Base-by-base conservation (phyloP, 2,329 filamentous ascomycete genomes). In the Chaetothyriales sp. region DNA sequence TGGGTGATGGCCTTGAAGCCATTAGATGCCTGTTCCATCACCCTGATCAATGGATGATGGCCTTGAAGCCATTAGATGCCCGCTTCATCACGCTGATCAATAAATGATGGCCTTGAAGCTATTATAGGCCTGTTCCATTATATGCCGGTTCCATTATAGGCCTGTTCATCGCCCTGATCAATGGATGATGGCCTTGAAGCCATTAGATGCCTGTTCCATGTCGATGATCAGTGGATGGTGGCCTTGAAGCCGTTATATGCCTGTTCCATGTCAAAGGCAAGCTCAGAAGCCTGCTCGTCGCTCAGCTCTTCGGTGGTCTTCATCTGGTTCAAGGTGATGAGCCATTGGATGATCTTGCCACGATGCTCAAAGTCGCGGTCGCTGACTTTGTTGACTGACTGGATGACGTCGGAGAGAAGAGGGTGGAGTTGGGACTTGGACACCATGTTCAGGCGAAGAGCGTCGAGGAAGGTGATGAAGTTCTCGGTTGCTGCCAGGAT, bases 321-420 rank as follows among this genome's bases (percentile, higher is more conserved):
- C 92, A 98, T 97, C 70, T 95, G 89, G 66, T 98, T 98, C 58
- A 98, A 74, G 5, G 87, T 85, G 62, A 98, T 98, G 59, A 98
- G 76, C 92, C 92, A 98, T 67, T 95, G 89, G 52, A 98, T 89
- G 61, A 98, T 97, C 76, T 97, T 95, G 61, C 86, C 89, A 60
- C 94, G 83, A 65, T 83, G 89, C 60, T 95, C 89, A 66, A 97
- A 98, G 63, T 97, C 89, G 56, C 83, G 80, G 65, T 94, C 88
- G 2, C 89, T 95, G 57, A 97, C 92, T 64, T 92, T 92, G 70
- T 97, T 97, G 58, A 95, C 90, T 2, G 88, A 89, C 64, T 95
- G 90, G 56, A 97, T 98, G 18, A 95, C 88, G 62, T 97, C 92
- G 1, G 89, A 90, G 1, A 98, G 77, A 18, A 98, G 74, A 2